Evolutionary conservation across 768 basidiomycete genomes (phyloP).

Genomic region (Boletus rex-veris): DNA sequence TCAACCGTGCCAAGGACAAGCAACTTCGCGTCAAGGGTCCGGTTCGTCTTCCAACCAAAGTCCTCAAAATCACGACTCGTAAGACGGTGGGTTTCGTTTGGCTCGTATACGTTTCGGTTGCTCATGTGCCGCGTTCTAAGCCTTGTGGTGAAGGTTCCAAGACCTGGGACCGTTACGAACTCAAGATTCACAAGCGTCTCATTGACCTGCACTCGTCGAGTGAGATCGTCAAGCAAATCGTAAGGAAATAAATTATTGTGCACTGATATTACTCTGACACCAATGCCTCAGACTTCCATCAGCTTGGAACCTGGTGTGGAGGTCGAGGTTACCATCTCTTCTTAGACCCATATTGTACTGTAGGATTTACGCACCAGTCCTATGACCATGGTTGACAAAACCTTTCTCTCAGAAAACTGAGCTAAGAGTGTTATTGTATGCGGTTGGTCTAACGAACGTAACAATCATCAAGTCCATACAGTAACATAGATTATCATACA

Average conservation of each 20-base stretch:
- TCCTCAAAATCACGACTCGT: conserved; percentile 98
- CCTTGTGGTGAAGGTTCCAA: conserved; percentile 99
- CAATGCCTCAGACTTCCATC: conserved; percentile 79
- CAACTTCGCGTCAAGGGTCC: conserved; percentile 99
- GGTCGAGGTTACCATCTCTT: conserved; percentile 96
- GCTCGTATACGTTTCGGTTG: not conserved
- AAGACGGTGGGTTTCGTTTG: conserved; percentile 71
- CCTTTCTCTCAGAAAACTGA: not conserved
- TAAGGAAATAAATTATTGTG: conserved; percentile 42
- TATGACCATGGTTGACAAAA: conserved; percentile 2
- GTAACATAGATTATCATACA: conserved; percentile 11
- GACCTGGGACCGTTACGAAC: conserved; percentile 99
- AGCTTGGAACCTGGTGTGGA: conserved; percentile 99
- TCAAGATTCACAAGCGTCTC: conserved; percentile 99
- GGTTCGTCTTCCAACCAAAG: conserved; percentile 97
- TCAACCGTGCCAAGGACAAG: conserved; percentile 99
- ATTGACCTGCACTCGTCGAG: conserved; percentile 98
- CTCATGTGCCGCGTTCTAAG: conserved; percentile 36
- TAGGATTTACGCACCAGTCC: not conserved
- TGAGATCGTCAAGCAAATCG: conserved; percentile 99
- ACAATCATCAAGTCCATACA: conserved; percentile 10
- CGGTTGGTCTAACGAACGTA: conserved; percentile 10
- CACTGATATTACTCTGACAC: conserved; percentile 3
- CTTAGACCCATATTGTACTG: conserved; percentile 35
- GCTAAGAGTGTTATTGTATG: not conserved